phyloP scores from a whole-genome alignment of 2,329 filamentous ascomycete genomes.

The Fusarium redolens region DNA sequence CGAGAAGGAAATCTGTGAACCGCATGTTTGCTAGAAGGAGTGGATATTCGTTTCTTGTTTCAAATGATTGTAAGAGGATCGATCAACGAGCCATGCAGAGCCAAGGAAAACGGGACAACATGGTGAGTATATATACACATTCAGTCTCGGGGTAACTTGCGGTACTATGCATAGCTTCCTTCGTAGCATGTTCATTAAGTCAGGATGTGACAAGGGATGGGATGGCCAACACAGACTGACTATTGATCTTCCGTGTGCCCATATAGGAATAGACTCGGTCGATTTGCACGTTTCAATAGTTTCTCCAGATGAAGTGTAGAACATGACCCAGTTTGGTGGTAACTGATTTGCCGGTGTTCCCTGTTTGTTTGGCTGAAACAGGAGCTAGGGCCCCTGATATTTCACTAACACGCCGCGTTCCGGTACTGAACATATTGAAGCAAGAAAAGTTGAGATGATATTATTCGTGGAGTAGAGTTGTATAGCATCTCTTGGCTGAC shows the following conservation, averaged over 20 bases:
- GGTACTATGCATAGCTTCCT: not conserved
- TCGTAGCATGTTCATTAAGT: constrained; percentile 18
- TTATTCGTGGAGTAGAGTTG: not conserved
- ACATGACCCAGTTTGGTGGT: constrained; percentile 15
- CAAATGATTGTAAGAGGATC: constrained; percentile 24
- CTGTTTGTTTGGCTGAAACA: constrained; percentile 31
- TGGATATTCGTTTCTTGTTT: constrained; percentile 21
- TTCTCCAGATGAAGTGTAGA: constrained; percentile 20
- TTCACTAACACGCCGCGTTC: constrained; percentile 12
- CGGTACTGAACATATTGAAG: not conserved
- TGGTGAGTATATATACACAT: constrained; percentile 25
- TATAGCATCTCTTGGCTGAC: not conserved
- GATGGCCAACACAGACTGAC: not conserved
- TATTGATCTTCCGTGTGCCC: constrained; percentile 29
- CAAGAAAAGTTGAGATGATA: not conserved
- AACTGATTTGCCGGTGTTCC: constrained; percentile 12
- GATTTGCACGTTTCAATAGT: constrained; percentile 19
- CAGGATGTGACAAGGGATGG: constrained; percentile 26
- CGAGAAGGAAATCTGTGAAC: constrained; percentile 35
- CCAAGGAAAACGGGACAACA: constrained; percentile 5
- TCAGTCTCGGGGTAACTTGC: not conserved
- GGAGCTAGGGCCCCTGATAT: constrained; percentile 33
- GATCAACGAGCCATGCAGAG: constrained; percentile 36
- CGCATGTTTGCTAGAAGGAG: constrained; percentile 29
- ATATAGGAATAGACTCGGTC: constrained; percentile 26